Evolutionary conservation across 2,329 filamentous ascomycete species (phyloP).

Genomic region (Neopestalotiopsis sp.): DNA sequence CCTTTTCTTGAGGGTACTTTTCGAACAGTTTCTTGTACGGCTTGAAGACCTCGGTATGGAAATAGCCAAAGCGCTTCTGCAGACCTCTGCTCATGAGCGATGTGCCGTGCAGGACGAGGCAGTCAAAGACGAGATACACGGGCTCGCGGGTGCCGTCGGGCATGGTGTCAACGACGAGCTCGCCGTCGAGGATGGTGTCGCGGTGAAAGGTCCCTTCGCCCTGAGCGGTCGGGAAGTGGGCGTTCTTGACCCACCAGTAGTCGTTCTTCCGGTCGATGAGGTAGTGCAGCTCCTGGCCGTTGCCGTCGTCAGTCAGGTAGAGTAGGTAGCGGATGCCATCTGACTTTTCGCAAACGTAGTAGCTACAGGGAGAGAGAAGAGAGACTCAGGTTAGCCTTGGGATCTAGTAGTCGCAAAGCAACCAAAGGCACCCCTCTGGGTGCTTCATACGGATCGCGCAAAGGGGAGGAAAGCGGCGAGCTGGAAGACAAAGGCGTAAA

Average conservation of each 20-base stretch:
- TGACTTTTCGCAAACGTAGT: slow-evolving; percentile 98
- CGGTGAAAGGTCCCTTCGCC: slow-evolving; percentile 73
- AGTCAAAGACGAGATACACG: slow-evolving; percentile 93
- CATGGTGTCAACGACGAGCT: slow-evolving; percentile 85
- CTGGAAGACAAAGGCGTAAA: not conserved
- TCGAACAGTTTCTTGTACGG: slow-evolving; percentile 70
- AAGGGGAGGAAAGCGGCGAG: too few relatives aligned
- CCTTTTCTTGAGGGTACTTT: slow-evolving; percentile 70
- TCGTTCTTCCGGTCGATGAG: slow-evolving; percentile 98
- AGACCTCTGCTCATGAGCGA: slow-evolving; percentile 79
- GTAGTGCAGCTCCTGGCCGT: slow-evolving; percentile 75
- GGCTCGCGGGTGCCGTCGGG: slow-evolving; percentile 71
- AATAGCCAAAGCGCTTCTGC: slow-evolving; percentile 88
- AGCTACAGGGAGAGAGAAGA: slow-evolving; percentile 51
- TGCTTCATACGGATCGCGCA: not conserved
- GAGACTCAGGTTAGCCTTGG: not conserved
- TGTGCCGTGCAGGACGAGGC: slow-evolving; percentile 79
- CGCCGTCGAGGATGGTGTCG: slow-evolving; percentile 86
- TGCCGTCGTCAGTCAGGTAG: slow-evolving; percentile 75
- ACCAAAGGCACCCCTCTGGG: slow-evolving; percentile 28
- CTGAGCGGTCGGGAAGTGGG: slow-evolving; percentile 77
- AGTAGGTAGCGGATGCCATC: slow-evolving; percentile 96
- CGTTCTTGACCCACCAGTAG: slow-evolving; percentile 80
- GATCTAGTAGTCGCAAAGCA: slow-evolving; percentile 41
- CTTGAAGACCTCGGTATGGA: slow-evolving; percentile 76